phyloP scores from a whole-genome alignment of 139 green algal species.

The Picochlorum sp. region DNA sequence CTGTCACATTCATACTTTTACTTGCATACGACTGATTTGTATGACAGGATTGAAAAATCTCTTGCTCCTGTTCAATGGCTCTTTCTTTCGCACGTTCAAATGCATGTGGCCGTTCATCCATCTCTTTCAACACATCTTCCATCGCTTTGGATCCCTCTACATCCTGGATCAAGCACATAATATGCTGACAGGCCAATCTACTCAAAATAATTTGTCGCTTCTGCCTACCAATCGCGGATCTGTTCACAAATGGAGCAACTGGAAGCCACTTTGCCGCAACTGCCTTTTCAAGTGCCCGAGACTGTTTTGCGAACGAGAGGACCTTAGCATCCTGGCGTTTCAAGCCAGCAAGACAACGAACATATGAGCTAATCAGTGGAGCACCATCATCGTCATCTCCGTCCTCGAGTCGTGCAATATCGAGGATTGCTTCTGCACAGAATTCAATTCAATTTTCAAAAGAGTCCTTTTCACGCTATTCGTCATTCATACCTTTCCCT shows the following conservation, averaged over 20 bases:
- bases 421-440: too few relatives aligned
- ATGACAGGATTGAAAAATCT: not conserved
- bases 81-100: not conserved
- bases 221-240: not conserved
- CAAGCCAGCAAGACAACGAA: too few relatives aligned
- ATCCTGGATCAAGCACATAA: not conserved
- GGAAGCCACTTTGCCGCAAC: not conserved
- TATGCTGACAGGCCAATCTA: not conserved
- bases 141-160: too few relatives aligned
- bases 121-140: not conserved
- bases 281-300: too few relatives aligned
- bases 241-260: slow-evolving; percentile 12
- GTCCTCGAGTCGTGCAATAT: too few relatives aligned
- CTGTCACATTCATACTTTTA: not conserved
- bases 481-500: too few relatives aligned
- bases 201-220: slow-evolving; percentile 1
- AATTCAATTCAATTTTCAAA: too few relatives aligned
- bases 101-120: not conserved
- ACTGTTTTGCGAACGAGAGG: too few relatives aligned
- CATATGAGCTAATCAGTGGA: too few relatives aligned
- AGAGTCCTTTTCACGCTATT: too few relatives aligned
- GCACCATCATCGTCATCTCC: too few relatives aligned
- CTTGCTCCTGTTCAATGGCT: not conserved
- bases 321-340: too few relatives aligned
- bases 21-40: not conserved